Conservation (phyloP, 1,284 basidiomycete genomes). For the Coniferiporia sulphurascens region DNA sequence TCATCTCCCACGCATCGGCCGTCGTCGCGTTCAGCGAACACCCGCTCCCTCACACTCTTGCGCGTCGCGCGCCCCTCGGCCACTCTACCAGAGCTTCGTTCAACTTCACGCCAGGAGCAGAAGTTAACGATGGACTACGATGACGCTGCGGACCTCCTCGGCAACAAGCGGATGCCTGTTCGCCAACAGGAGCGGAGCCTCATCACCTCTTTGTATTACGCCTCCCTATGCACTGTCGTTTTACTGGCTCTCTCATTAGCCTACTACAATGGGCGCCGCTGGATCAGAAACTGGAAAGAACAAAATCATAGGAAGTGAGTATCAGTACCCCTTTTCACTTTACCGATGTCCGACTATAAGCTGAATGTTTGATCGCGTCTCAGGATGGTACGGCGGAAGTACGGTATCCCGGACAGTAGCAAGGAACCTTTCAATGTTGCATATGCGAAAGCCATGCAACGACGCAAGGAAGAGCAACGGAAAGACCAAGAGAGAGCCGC, state of each 20-base stretch:
- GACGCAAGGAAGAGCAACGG: slow-evolving; percentile 37
- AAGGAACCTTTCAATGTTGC: slow-evolving; percentile 77
- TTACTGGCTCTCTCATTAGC: neutral
- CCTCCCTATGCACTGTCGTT: neutral
- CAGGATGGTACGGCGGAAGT: slow-evolving; percentile 59
- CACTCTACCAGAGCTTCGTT: neutral
- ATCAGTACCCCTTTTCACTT: slow-evolving; percentile 10
- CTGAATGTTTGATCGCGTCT: slow-evolving; percentile 1
- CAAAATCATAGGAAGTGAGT: slow-evolving; percentile 55
- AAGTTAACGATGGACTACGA: slow-evolving; percentile 10
- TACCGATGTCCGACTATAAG: slow-evolving; percentile 10
- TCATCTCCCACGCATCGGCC: neutral
- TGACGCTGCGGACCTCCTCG: slow-evolving; percentile 16
- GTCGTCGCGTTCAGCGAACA: slow-evolving; percentile 2
- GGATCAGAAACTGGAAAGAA: slow-evolving; percentile 40
- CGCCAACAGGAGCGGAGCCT: slow-evolving; percentile 7
- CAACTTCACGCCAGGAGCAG: neutral
- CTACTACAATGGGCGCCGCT: neutral
- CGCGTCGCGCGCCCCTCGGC: neutral
- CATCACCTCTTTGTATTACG: neutral
- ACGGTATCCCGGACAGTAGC: slow-evolving; percentile 78
- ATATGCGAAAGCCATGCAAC: slow-evolving; percentile 57
- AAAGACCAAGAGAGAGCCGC: neutral
- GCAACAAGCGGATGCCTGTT: slow-evolving; percentile 15
- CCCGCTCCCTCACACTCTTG: neutral